Conservation (phyloP, 2,329 filamentous ascomycete genomes). For the Colletotrichum somersetense region DNA sequence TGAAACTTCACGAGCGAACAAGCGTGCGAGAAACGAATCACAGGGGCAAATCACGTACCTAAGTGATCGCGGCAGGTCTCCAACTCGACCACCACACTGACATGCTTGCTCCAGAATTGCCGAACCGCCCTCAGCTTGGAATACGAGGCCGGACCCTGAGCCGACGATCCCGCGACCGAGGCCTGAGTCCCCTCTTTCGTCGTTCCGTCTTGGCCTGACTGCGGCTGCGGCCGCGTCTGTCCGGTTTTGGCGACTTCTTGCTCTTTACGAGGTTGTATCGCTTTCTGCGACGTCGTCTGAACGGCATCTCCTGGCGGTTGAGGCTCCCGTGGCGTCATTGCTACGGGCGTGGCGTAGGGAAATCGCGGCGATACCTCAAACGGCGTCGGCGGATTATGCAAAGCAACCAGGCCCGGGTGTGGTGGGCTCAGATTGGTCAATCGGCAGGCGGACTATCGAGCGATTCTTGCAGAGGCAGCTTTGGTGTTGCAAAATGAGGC, state of each 20-base stretch:
- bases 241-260: neutral
- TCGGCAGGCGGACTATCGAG: neutral
- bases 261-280: slow-evolving; percentile 12
- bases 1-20: slow-evolving; percentile 16
- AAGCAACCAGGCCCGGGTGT: neutral
- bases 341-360: neutral
- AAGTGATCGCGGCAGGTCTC: slow-evolving; percentile 66
- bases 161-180: slow-evolving; percentile 21
- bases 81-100: slow-evolving; percentile 64
- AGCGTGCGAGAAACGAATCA: slow-evolving; percentile 1
- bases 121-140: slow-evolving; percentile 27
- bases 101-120: slow-evolving; percentile 61
- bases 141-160: slow-evolving; percentile 13
- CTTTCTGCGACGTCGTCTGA: neutral
- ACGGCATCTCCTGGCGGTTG: neutral
- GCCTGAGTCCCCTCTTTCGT: slow-evolving; percentile 1
- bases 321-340: slow-evolving; percentile 18
- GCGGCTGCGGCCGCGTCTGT: slow-evolving; percentile 2
- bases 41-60: slow-evolving; percentile 55
- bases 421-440: neutral
- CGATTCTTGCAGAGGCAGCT: neutral
- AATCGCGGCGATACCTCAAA: neutral
- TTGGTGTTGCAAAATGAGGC: neutral
- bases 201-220: neutral
- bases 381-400: neutral